Base-by-base conservation (phyloP, 1,284 basidiomycete genomes). In the Fomitopsis schrenkii region DNA sequence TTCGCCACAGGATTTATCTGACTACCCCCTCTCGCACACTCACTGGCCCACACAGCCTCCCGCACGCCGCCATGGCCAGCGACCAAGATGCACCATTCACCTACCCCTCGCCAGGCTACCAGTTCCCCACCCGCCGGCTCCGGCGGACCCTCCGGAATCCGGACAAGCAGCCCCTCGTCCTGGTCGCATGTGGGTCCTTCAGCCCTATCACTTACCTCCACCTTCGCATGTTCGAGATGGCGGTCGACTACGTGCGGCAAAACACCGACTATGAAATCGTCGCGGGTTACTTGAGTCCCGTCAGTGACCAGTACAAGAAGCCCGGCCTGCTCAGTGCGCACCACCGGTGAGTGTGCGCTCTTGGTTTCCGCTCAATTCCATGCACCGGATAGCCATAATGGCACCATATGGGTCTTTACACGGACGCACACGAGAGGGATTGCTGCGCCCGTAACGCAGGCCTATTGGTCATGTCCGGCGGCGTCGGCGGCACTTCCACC, bases 171-270 rank as follows among this genome's bases (percentile, higher is more conserved):
- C 90, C 90, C 22, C 77, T 93, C 67, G 88, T 91, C 59, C 83
- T 92, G 65, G 87, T 93, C 61, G 90, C 87, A 61, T 92, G 90
- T 68, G 90, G 90, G 44, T 92, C 90, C 64, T 92, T 92, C 81
- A 91, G 87, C 72, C 90, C 89, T 17, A 84, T 93, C 64, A 93
- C 90, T 19, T 93, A 90, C 68, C 86, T 93, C 61, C 90, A 90
- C 71, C 87, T 94, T 42, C 91, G 95, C 62, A 97, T 98, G 93
- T 98, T 97, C 76, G 95, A 97, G 75, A 97, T 98, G 95, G 95
- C 95, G 61, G 93, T 91, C 77, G 95, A 98, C 79, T 95, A 94
- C 71, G 87, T 94, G 62, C 85, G 94, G 58, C 95, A 97, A 72
- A 93, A 93, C 69, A 95, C 94, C 64, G 86, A 95, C 66, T 97